phyloP scores from a whole-genome alignment of 345 rosid genomes.

The Mangifera indica region DNA sequence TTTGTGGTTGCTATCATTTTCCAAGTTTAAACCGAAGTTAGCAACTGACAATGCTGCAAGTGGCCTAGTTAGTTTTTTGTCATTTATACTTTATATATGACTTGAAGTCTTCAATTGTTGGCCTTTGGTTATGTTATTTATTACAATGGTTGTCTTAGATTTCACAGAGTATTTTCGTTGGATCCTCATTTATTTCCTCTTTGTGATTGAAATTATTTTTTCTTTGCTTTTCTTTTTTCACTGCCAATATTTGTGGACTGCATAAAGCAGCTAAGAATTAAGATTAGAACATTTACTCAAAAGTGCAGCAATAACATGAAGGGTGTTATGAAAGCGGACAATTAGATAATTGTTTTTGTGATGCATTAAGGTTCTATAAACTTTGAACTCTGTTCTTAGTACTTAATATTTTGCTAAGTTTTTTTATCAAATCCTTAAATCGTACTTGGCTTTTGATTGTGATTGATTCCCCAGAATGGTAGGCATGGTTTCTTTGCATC shows the following conservation, averaged over 20 bases:
- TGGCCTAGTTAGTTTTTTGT: not conserved
- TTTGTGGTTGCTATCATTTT: not conserved
- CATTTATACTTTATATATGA: too few relatives aligned
- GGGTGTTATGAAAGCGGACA: not conserved
- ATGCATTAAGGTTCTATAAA: slow-evolving; percentile 9
- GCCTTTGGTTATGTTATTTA: not conserved
- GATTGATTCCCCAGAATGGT: slow-evolving; percentile 45
- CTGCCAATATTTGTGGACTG: not conserved
- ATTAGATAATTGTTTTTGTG: not conserved
- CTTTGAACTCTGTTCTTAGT: not conserved
- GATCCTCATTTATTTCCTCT: not conserved
- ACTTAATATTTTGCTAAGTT: not conserved
- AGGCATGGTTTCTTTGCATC: slow-evolving; percentile 60
- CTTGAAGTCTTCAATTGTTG: not conserved
- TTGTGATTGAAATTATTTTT: not conserved
- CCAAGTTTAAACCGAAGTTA: not conserved
- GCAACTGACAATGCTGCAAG: not conserved
- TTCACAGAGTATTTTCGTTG: not conserved
- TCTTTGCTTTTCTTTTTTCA: not conserved
- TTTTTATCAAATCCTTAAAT: slow-evolving; percentile 10
- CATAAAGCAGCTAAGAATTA: too few relatives aligned
- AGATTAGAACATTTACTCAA: not conserved
- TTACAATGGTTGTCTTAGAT: not conserved
- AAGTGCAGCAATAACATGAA: not conserved
- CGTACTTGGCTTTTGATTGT: slow-evolving; percentile 23